Percentiles rank a stretch among this genome's conserved stretches.
These are phyloP conservation scores for Ceratobasidium sp. DNA, from an alignment of 1,284 basidiomycete species.

Conservation along the genomic window DNA sequence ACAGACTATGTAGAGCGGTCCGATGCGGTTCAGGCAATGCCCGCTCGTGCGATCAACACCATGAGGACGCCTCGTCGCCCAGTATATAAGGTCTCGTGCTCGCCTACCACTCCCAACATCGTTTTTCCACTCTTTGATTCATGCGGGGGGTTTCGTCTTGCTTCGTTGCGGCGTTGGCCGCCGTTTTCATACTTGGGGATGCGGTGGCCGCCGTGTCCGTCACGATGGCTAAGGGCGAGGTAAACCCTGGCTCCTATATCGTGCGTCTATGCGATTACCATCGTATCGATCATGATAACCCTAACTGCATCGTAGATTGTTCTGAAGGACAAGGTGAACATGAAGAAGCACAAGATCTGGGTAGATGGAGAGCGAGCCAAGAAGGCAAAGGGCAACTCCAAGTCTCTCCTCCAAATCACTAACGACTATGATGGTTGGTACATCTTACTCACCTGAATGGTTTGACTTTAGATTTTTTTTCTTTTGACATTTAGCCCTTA, in stretches of 20 bases:
- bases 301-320: not conserved
- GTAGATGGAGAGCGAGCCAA: constrained; percentile 15
- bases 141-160: constrained; percentile 28
- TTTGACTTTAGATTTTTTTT: too few species aligned
- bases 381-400: not conserved
- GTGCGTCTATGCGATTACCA: not conserved
- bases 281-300: not conserved
- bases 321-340: constrained; percentile 17
- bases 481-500: constrained; percentile 1
- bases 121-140: too few species aligned
- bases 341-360: constrained; percentile 27
- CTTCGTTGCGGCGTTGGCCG: constrained; percentile 7
- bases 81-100: not conserved
- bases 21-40: not conserved
- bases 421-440: constrained; percentile 28
- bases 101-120: not conserved
- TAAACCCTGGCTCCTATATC: constrained; percentile 20
- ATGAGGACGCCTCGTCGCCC: not conserved
- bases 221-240: not conserved
- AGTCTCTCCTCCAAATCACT: not conserved
- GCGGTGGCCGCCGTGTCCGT: not conserved
- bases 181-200: not conserved
- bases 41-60: not conserved
- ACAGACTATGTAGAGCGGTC: not conserved
- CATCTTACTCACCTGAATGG: not conserved